These are phyloP conservation scores for Phytophthora agathidicida DNA, from an alignment of 352 stramenopile genomes.

Conservation along the genomic window DNA sequence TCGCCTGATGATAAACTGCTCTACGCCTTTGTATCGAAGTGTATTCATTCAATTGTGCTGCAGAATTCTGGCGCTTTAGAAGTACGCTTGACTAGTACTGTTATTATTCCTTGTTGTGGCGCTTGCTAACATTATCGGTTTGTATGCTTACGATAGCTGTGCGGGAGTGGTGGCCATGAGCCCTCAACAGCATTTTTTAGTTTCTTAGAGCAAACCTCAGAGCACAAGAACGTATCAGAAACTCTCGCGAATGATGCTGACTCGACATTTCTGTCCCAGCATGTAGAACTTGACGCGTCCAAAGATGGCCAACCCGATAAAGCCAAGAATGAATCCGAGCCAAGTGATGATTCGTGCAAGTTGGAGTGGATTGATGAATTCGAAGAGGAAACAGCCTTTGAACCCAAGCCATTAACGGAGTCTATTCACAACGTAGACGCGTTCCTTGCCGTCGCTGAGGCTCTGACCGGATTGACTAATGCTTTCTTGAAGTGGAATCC, in stretches of 20 bases:
- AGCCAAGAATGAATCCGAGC: neutral
- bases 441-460: slow-evolving; percentile 34
- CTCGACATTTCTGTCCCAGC: slow-evolving; percentile 5
- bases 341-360: slow-evolving; percentile 29
- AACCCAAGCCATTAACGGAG: slow-evolving; percentile 33
- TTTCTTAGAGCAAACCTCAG: slow-evolving; percentile 36
- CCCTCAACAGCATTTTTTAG: slow-evolving; percentile 32
- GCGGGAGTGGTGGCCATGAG: slow-evolving; percentile 34
- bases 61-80: slow-evolving; percentile 48
- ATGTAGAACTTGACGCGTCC: slow-evolving; percentile 5
- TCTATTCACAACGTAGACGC: slow-evolving; percentile 44
- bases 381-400: slow-evolving; percentile 37
- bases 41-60: slow-evolving; percentile 39
- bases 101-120: neutral
- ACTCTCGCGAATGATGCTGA: neutral
- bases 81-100: slow-evolving; percentile 24
- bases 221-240: neutral
- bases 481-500: slow-evolving; percentile 49
- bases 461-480: slow-evolving; percentile 37
- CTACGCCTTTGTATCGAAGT: slow-evolving; percentile 54
- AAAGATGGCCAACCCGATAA: slow-evolving; percentile 6
- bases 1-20: slow-evolving; percentile 30
- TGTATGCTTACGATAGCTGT: slow-evolving; percentile 29
- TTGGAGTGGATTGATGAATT: slow-evolving; percentile 65
- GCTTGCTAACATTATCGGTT: neutral